Base-by-base conservation (phyloP, 2,329 filamentous ascomycete species). In the Diaporthe sp. region DNA sequence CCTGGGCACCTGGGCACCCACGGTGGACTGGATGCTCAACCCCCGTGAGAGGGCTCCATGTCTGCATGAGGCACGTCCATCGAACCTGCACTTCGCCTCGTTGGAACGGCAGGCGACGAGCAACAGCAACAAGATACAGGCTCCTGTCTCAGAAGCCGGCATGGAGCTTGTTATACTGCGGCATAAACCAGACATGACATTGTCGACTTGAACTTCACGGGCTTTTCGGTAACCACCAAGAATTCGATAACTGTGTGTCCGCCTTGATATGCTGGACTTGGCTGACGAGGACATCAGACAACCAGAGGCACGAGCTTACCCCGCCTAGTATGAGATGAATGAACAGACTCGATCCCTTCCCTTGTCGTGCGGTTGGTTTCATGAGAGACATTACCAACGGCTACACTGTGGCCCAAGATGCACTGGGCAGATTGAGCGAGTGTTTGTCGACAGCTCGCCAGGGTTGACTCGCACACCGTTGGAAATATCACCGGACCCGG, bases 271-370 rank as follows among this genome's bases (percentile, higher is more conserved):
- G 22, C 31, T 68, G n/a, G 65, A 69, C 65, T 69, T 69, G 65
- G 65, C 65, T 69, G 46, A 55, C 65, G 31, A 39, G 42, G 42
- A 53, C 22, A 68, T 53, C 65, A 53, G 46, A 68, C 65, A 68
- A 68, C 65, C 13, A 68, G 46, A 68, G 65, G 65, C 34, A 42
- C 49, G 65, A 69, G 65, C 65, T 55, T 55, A 42, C 65, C 65
- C 65, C 49, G 49, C 49, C 65, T 15, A 17, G 49, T 69, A 69
- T 69, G 65, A 42, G 49, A 69, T 69, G 65, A 55, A 69, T 55
- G 49, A 69, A 69, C 34, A 53, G 9, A 55, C 49, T 55, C 28
- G 46, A 69, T 69, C 46, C 65, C 25, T 69, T 55, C 49, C 49
- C 65, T 39, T 39, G 34, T 42, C 7, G 49, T 69, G 65, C 49